A percentile compares a stretch with the other conserved stretches of the same genome.
These are phyloP conservation scores for Erucastrum elatum DNA, from an alignment of 345 rosid species.

Conservation along the genomic window DNA sequence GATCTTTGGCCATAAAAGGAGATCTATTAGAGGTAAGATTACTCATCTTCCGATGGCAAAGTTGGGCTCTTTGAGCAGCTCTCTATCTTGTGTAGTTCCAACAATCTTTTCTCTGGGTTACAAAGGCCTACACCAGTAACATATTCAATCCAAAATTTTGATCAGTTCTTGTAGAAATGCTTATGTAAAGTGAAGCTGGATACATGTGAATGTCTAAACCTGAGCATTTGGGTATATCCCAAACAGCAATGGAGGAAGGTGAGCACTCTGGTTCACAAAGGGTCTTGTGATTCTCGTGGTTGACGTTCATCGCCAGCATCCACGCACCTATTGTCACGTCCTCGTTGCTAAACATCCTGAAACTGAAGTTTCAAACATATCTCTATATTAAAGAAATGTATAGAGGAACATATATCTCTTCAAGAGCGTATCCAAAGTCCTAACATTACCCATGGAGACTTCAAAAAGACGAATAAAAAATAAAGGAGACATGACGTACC, in stretches of 20 bases:
- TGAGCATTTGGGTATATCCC: conserved; percentile 96
- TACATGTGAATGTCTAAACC: conserved; percentile 46
- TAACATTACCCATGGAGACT: neutral
- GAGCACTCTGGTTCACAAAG: conserved; percentile 74
- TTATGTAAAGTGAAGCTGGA: neutral
- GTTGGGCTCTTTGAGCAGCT: conserved; percentile 82
- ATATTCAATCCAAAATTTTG: conserved; percentile 10
- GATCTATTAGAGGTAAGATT: neutral
- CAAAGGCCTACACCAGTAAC: neutral
- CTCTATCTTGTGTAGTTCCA: conserved; percentile 77
- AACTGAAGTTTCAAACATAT: neutral
- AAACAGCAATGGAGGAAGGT: conserved; percentile 66
- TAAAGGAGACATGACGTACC: conserved; percentile 10
- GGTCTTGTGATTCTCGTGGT: conserved; percentile 51
- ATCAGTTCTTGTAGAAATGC: conserved; percentile 10
- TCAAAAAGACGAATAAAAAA: neutral
- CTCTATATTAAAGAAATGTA: conserved; percentile 7
- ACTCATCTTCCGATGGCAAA: conserved; percentile 58
- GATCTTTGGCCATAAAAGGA: conserved; percentile 3
- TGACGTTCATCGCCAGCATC: neutral
- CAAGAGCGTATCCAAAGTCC: neutral
- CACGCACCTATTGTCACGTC: neutral
- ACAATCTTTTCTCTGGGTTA: conserved; percentile 49
- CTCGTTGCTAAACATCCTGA: neutral
- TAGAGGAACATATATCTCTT: neutral